Conservation (phyloP, 768 basidiomycete species). For the Xerocomus brunneocitrinus region DNA sequence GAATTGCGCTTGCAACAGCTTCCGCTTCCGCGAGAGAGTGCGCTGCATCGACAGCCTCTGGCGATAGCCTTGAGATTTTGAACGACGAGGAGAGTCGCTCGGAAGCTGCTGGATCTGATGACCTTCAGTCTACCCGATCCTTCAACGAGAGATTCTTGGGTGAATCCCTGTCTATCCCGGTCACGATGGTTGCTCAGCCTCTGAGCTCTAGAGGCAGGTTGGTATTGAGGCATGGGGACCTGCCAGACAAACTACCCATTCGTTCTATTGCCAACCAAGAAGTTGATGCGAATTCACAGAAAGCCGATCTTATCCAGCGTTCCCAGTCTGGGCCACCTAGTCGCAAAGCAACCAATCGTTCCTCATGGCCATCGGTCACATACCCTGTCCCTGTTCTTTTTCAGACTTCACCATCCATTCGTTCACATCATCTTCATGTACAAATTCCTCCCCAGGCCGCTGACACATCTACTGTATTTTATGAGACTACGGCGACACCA, state of each 20-base stretch:
- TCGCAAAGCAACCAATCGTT: conserved; percentile 35
- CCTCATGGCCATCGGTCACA: conserved; percentile 37
- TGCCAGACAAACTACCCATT: conserved; percentile 1
- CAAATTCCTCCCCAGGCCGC: conserved; percentile 29
- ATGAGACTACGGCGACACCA: conserved; percentile 49
- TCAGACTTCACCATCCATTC: conserved; percentile 35
- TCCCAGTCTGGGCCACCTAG: conserved; percentile 41
- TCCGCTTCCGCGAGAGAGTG: conserved; percentile 56
- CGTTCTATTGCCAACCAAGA: conserved; percentile 5
- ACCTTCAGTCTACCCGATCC: conserved; percentile 63
- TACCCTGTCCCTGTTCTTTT: conserved; percentile 48
- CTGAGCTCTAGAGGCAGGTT: conserved; percentile 25
- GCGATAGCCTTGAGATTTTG: conserved; percentile 53
- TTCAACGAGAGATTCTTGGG: conserved; percentile 48
- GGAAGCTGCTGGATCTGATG: conserved; percentile 61
- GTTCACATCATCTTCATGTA: conserved; percentile 30
- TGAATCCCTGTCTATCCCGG: conserved; percentile 12
- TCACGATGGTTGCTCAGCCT: conserved; percentile 5
- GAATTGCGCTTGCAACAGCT: conserved; percentile 65
- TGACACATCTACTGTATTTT: conserved; percentile 60
- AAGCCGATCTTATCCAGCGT: conserved; percentile 39
- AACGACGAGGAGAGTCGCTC: conserved; percentile 64
- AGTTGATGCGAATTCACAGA: conserved; percentile 24
- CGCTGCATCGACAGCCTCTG: conserved; percentile 49
- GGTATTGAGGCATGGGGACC: conserved; percentile 11